phyloP scores from a whole-genome alignment of 805 yeast species.

The Wickerhamomyces silvicola region DNA sequence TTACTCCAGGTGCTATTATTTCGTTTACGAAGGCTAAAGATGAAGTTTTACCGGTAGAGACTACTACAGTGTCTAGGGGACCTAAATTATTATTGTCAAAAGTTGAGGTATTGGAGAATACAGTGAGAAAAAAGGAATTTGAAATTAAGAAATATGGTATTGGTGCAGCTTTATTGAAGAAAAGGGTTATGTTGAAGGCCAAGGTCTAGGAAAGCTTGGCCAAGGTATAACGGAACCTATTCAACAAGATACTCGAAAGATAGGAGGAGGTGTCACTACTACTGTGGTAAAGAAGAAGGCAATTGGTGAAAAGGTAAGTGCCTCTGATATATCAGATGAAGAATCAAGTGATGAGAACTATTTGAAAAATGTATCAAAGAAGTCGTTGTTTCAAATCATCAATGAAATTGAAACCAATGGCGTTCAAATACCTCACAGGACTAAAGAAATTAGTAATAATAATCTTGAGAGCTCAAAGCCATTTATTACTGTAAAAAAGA shows the following conservation, averaged over 20 bases:
- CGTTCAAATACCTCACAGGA: slow-evolving; percentile 11
- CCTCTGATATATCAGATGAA: slow-evolving; percentile 6
- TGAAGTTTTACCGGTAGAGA: too few relatives aligned
- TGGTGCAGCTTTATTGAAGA: slow-evolving; percentile 70
- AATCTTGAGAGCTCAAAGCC: slow-evolving; percentile 26
- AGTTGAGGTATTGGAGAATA: slow-evolving; percentile 1
- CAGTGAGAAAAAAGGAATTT: slow-evolving; percentile 5
- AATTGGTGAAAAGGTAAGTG: slow-evolving; percentile 2
- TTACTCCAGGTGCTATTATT: too few relatives aligned
- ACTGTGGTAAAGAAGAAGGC: slow-evolving; percentile 20
- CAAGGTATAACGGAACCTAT: slow-evolving; percentile 81
- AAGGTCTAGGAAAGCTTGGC: slow-evolving; percentile 71
- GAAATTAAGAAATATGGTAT: slow-evolving; percentile 55
- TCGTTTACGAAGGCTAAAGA: too few relatives aligned
- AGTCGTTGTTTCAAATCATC: slow-evolving; percentile 19
- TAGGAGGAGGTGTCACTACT: slow-evolving; percentile 73
- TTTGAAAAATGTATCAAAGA: slow-evolving; percentile 20
- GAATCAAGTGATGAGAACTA: slow-evolving; percentile 19
- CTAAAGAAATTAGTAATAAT: slow-evolving; percentile 16
- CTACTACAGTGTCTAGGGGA: too few relatives aligned
- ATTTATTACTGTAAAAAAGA: slow-evolving; percentile 31
- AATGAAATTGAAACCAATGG: slow-evolving; percentile 17
- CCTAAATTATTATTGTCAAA: slow-evolving; percentile 23
- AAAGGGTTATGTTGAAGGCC: slow-evolving; percentile 84
- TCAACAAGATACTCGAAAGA: slow-evolving; percentile 50